Conservation (phyloP, 441 rosid genomes). For the Hura crepitans region DNA sequence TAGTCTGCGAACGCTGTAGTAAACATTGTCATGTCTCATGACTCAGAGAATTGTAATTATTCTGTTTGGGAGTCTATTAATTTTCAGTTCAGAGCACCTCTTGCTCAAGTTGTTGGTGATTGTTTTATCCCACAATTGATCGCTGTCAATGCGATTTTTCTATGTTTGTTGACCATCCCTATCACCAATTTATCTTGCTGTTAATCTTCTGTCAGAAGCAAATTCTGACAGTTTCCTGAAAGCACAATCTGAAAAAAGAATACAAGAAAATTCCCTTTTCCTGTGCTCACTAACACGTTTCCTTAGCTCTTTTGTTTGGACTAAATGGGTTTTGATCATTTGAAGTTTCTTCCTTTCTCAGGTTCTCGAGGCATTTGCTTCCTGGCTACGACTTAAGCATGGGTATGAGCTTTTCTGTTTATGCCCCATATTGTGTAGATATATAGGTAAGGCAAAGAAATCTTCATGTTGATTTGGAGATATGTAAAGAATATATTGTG, state of each 20-base stretch:
- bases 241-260: not conserved
- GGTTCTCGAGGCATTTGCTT: constrained; percentile 99
- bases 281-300: not conserved
- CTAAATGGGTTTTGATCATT: constrained; percentile 27
- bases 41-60: not conserved
- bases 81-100: not conserved
- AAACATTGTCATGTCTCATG: not conserved
- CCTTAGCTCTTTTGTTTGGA: not conserved
- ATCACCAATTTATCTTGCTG: not conserved
- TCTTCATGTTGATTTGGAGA: constrained; percentile 8
- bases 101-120: not conserved
- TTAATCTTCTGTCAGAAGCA: not conserved
- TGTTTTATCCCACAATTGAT: not conserved
- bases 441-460: not conserved
- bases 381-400: constrained; percentile 94
- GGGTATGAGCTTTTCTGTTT: constrained; percentile 48
- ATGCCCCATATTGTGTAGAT: not conserved
- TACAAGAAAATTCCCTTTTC: not conserved
- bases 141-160: not conserved
- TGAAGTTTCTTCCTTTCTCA: constrained; percentile 31
- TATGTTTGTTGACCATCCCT: not conserved
- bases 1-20: not conserved
- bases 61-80: not conserved
- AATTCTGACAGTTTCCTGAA: constrained; percentile 6
- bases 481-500: not conserved